A percentile compares a stretch with the other conserved stretches of the same genome.
phyloP scores from a whole-genome alignment of 2,329 filamentous ascomycete genomes.

The Coleophoma cylindrospora region DNA sequence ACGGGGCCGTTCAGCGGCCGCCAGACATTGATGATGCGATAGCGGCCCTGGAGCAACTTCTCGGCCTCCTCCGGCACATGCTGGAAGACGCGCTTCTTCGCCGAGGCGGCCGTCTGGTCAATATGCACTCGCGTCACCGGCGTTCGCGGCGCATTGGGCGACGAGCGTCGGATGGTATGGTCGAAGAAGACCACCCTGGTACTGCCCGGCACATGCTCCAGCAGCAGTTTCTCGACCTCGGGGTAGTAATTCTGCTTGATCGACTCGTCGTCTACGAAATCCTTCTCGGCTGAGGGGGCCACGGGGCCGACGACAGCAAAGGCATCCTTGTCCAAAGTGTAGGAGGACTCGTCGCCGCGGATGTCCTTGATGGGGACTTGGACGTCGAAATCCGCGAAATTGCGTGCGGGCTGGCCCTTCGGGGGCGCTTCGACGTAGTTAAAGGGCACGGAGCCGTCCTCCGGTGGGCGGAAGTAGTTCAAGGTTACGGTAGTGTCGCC shows the following conservation, averaged over 20 bases:
- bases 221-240: constrained; percentile 69
- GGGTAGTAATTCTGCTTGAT: constrained; percentile 77
- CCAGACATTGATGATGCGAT: constrained; percentile 88
- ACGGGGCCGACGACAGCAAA: constrained; percentile 62
- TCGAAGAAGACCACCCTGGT: constrained; percentile 73
- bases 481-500: constrained; percentile 45
- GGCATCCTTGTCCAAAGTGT: constrained; percentile 67
- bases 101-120: constrained; percentile 70
- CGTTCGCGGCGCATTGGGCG: constrained; percentile 51
- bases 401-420: constrained; percentile 20
- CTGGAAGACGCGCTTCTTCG: constrained; percentile 65
- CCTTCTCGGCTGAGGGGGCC: constrained; percentile 47
- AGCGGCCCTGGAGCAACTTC: constrained; percentile 59
- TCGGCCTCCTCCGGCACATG: constrained; percentile 61
- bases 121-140: constrained; percentile 76
- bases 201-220: constrained; percentile 61
- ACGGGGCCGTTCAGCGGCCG: constrained; percentile 27
- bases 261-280: constrained; percentile 64
- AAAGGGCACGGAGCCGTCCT: constrained; percentile 47
- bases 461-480: constrained; percentile 49
- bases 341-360: constrained; percentile 63
- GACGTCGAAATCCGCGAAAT: constrained; percentile 22
- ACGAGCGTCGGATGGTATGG: constrained; percentile 74
- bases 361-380: constrained; percentile 58
- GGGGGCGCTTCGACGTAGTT: constrained; percentile 44